Base-by-base conservation (phyloP, 306 rosid species). In the Morella rubra region DNA sequence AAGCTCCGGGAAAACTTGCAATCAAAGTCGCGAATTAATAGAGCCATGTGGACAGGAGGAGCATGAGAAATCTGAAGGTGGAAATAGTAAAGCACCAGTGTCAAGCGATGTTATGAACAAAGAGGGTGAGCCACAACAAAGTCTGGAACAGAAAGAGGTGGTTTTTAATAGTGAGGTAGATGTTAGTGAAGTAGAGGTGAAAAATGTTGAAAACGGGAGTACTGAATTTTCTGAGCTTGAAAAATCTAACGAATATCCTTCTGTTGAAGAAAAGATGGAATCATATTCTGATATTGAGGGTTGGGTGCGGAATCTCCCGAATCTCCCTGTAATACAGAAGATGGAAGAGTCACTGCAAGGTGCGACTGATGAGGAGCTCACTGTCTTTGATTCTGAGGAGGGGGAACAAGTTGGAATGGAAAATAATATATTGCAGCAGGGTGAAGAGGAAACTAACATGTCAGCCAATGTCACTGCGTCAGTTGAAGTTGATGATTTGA, bases 231-330 rank as follows among this genome's bases (percentile, higher is more conserved):
- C 71, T 5, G 50, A 15, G 69, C 69, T 4, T 27, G 42, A 42
- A 50, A 62, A 82, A 45, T 56, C 53, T 14, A 12, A 27, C 5
- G 71, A 79, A 64, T 74, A 37, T 19, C 70, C 65, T 59, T 59
- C 13, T 40, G 41, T 6, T 2, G 27, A 24, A 7, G 76, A 69
- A 45, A 67, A 44, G 20, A 52, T 4, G 6, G 6, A 20, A 44
- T 15, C 24, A 3, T 14, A 40, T 53, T 53, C 49, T 1, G 56
- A 52, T 52, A 14, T 47, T 47, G 56, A 52, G 14, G 19, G 56
- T 14, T 14, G 27, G 27, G 27, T 24, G 27, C 27, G 27, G 27
- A 24, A 24, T 24, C 27, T 24, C 27, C n/a, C n/a, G n/a, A n/a
- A n/a, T n/a, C n/a, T n/a, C n/a, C n/a, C 27, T 24, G 1, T 24